Conservation (phyloP, 2,329 filamentous ascomycete genomes). For the Fusarium sp. region DNA sequence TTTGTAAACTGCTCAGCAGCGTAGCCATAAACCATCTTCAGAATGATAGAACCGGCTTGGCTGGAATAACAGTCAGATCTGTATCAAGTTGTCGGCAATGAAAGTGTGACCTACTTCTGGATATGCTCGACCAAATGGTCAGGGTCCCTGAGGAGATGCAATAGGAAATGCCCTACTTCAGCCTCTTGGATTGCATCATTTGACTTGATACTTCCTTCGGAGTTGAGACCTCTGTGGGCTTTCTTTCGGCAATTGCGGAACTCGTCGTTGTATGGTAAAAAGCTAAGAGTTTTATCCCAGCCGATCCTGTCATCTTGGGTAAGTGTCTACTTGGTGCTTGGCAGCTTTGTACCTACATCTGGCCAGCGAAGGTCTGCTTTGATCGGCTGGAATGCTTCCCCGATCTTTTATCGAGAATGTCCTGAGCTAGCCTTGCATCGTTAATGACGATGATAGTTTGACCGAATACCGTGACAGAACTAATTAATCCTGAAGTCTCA, state of each 20-base stretch:
- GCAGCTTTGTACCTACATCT: slow-evolving; percentile 18
- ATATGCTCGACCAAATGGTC: slow-evolving; percentile 59
- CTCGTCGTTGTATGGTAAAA: slow-evolving; percentile 56
- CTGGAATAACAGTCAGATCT: slow-evolving; percentile 4
- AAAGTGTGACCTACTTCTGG: slow-evolving; percentile 52
- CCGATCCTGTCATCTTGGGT: slow-evolving; percentile 14
- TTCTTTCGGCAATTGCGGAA: slow-evolving; percentile 62
- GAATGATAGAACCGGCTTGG: slow-evolving; percentile 33
- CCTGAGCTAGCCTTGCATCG: slow-evolving; percentile 54
- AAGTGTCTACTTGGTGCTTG: not conserved
- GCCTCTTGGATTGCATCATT: slow-evolving; percentile 61
- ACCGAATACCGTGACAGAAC: slow-evolving; percentile 57
- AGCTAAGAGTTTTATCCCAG: slow-evolving; percentile 54
- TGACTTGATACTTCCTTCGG: slow-evolving; percentile 55
- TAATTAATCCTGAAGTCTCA: slow-evolving; percentile 59
- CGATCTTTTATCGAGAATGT: slow-evolving; percentile 53
- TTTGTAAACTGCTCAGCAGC: slow-evolving; percentile 24
- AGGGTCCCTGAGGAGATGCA: slow-evolving; percentile 56
- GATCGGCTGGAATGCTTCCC: slow-evolving; percentile 32
- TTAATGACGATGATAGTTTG: slow-evolving; percentile 60
- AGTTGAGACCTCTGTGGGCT: slow-evolving; percentile 61
- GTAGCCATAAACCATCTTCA: slow-evolving; percentile 42
- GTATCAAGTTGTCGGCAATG: no score
- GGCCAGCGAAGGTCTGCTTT: slow-evolving; percentile 29
- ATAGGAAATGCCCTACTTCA: slow-evolving; percentile 51